A percentile compares a stretch with the other conserved stretches of the same genome.
Conservation (phyloP, 495 filamentous ascomycete genomes). For the Hyaloscypha variabilis region DNA sequence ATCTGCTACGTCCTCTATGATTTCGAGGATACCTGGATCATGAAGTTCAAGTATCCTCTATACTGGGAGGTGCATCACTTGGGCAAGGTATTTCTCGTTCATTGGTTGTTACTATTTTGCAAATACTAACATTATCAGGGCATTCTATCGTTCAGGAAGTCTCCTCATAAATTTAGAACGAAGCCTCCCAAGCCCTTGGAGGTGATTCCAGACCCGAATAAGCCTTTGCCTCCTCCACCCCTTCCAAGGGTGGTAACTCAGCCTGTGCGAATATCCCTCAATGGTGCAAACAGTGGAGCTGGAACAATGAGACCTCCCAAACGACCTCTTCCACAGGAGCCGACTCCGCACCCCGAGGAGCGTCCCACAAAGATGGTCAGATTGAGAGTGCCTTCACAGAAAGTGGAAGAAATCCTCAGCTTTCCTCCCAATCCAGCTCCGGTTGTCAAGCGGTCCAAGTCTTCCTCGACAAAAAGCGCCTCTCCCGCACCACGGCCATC, state of each 20-base stretch:
- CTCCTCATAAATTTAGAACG: conserved; percentile 20
- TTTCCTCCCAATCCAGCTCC: conserved; percentile 13
- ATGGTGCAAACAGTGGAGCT: neutral
- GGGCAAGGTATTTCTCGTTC: conserved; percentile 51
- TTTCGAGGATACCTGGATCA: conserved; percentile 58
- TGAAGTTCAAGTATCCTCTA: conserved; percentile 69
- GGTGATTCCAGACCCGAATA: neutral
- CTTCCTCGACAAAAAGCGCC: neutral
- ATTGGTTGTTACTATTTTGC: conserved; percentile 12
- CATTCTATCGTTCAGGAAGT: conserved; percentile 35
- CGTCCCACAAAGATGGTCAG: conserved; percentile 22
- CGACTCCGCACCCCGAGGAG: conserved; percentile 10
- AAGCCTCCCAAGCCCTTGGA: conserved; percentile 17
- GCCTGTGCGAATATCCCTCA: neutral
- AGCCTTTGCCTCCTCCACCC: conserved; percentile 5
- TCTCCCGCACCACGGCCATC: conserved; percentile 19
- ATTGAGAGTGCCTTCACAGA: conserved; percentile 10
- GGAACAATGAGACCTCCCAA: conserved; percentile 26
- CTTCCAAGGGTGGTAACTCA: neutral
- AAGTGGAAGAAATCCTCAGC: conserved; percentile 17
- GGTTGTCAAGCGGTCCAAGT: conserved; percentile 1
- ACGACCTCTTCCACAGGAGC: conserved; percentile 16
- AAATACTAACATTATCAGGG: conserved; percentile 31
- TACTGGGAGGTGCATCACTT: conserved; percentile 69
- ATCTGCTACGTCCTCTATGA: conserved; percentile 76